Conservation (phyloP, 2,329 filamentous ascomycete species). For the Aspergillus sp. region DNA sequence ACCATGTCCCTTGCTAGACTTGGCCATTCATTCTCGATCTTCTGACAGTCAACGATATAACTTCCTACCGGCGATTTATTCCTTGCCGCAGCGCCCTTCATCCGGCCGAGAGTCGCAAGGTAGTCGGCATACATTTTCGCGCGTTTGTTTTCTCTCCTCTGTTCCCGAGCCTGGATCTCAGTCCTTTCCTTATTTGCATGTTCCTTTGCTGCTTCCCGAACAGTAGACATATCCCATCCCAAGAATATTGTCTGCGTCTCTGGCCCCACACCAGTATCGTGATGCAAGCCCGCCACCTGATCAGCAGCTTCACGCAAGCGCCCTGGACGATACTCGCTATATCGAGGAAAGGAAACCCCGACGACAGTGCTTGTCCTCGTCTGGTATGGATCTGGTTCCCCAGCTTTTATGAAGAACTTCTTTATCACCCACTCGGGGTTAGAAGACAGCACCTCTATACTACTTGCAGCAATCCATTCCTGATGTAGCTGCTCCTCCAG, state of each 20-base stretch:
- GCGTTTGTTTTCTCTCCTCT: neutral
- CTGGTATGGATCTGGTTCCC: neutral
- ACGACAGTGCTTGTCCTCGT: conserved; percentile 8
- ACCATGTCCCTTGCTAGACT: neutral
- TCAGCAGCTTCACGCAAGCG: conserved; percentile 13
- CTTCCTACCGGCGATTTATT: conserved; percentile 3
- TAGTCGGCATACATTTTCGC: neutral
- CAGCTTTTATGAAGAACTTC: conserved; percentile 2
- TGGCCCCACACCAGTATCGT: conserved; percentile 8
- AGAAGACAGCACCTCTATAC: neutral
- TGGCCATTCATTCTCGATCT: neutral
- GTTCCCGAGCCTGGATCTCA: neutral
- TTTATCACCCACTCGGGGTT: conserved; percentile 4
- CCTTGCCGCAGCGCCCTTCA: neutral
- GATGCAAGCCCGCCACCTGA: conserved; percentile 13
- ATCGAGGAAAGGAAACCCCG: neutral
- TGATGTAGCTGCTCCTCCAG: conserved; percentile 7
- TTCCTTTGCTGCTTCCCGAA: conserved; percentile 2
- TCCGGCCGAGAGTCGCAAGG: neutral
- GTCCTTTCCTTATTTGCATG: conserved; percentile 5
- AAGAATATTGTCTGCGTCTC: conserved; percentile 14
- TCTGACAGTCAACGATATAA: conserved; percentile 8
- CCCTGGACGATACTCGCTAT: conserved; percentile 1
- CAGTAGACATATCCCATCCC: conserved; percentile 15
- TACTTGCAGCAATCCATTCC: conserved; percentile 1